Evolutionary conservation across 2,329 filamentous ascomycete genomes (phyloP).

Genomic region (Thielaviopsis euricoi): DNA sequence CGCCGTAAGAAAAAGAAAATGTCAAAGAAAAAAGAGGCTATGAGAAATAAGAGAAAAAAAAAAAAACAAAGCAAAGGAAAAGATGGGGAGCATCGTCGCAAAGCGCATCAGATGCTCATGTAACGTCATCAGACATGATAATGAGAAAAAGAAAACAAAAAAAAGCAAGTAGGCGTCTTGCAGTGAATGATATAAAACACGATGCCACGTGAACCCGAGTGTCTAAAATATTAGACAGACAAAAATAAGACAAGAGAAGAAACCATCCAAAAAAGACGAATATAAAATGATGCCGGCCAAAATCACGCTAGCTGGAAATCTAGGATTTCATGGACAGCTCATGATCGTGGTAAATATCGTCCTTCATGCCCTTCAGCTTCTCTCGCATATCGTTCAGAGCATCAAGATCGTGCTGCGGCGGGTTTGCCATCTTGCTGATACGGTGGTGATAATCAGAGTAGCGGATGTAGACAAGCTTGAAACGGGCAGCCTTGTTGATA

Average conservation of each 20-base stretch:
- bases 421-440: slow-evolving; percentile 32
- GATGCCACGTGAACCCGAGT: too few species aligned
- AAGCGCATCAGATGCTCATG: not conserved
- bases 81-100: not conserved
- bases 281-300: not conserved
- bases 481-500: slow-evolving; percentile 35
- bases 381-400: slow-evolving; percentile 37
- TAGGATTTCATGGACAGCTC: slow-evolving; percentile 15
- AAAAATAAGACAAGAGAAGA: not conserved
- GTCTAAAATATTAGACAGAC: not conserved
- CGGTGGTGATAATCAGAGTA: slow-evolving; percentile 42
- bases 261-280: slow-evolving; percentile 3
- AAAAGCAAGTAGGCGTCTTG: too few species aligned
- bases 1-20: not conserved
- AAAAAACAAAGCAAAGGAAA: not conserved
- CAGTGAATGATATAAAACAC: not conserved
- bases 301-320: not conserved
- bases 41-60: not conserved
- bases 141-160: not conserved
- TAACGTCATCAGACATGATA: not conserved
- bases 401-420: slow-evolving; percentile 33
- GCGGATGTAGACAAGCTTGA: slow-evolving; percentile 38
- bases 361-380: slow-evolving; percentile 39
- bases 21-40: not conserved
- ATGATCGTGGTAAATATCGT: slow-evolving; percentile 36